A percentile compares a stretch with the other conserved stretches of the same genome.
phyloP scores from a whole-genome alignment of 257 asterid genomes.

The Primulina eburnea region DNA sequence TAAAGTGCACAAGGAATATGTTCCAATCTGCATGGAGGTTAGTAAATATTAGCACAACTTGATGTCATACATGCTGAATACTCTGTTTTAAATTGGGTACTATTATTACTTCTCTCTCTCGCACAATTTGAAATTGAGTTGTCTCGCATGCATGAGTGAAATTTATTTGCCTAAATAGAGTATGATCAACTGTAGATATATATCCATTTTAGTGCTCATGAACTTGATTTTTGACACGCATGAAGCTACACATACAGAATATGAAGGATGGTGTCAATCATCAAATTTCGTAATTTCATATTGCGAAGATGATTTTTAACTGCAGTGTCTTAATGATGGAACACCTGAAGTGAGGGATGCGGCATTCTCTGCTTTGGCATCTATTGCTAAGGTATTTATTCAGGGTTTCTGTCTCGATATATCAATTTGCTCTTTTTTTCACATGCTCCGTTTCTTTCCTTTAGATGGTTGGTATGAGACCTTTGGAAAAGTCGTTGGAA shows the following conservation, averaged over 20 bases:
- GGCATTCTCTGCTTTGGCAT: conserved; percentile 92
- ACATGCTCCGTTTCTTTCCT: conserved; percentile 14
- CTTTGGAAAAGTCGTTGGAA: conserved; percentile 86
- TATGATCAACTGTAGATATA: conserved; percentile 3
- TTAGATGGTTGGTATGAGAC: conserved; percentile 98
- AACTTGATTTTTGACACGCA: neutral
- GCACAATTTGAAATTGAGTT: conserved; percentile 11
- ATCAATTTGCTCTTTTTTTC: conserved; percentile 12
- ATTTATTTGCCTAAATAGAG: no score
- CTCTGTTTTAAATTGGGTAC: neutral
- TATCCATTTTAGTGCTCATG: neutral
- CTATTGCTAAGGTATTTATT: conserved; percentile 78
- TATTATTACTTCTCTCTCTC: neutral
- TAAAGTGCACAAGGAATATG: conserved; percentile 93
- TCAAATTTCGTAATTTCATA: neutral
- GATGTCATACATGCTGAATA: neutral
- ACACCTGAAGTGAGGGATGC: conserved; percentile 99
- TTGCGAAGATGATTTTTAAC: neutral
- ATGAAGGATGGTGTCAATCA: neutral
- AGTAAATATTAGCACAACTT: conserved; percentile 31
- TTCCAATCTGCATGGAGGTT: conserved; percentile 98
- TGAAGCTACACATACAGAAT: conserved; percentile 1
- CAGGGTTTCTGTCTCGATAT: conserved; percentile 20
- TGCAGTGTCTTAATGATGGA: conserved; percentile 94
- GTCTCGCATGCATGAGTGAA: conserved; percentile 16